These are phyloP conservation scores for Penicillium cinerascens DNA, from an alignment of 495 filamentous ascomycete genomes.

Conservation along the genomic window DNA sequence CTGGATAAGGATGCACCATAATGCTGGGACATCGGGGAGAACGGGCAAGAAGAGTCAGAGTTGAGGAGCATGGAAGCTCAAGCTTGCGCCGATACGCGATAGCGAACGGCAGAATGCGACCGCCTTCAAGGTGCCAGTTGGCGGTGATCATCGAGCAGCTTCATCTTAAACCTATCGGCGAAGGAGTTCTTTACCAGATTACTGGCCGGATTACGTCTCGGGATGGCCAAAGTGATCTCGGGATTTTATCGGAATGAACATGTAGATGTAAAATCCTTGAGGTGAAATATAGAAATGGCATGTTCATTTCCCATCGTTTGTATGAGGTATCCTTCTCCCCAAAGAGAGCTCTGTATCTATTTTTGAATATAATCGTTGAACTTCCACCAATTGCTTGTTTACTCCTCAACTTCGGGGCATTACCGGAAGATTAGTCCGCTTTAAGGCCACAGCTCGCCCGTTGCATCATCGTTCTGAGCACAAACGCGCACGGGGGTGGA, in stretches of 20 bases:
- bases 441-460: neutral
- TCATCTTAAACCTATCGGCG: neutral
- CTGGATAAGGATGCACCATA: constrained; percentile 34
- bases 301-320: no score
- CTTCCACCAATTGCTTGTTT: neutral
- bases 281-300: no score
- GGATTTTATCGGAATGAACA: no score
- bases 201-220: neutral
- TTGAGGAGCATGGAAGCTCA: constrained; percentile 2
- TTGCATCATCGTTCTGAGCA: constrained; percentile 8
- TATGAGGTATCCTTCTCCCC: no score
- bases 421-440: neutral
- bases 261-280: no score
- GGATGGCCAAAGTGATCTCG: no score
- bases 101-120: constrained; percentile 13
- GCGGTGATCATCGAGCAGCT: neutral
- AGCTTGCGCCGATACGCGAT: constrained; percentile 7
- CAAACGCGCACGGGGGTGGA: constrained; percentile 8
- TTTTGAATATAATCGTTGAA: neutral
- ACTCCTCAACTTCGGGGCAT: no score
- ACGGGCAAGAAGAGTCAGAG: constrained; percentile 1
- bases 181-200: neutral
- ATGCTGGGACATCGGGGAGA: constrained; percentile 7
- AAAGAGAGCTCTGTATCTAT: no score
- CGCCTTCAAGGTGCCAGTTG: neutral